These are phyloP conservation scores for Phoenix dactylifera DNA, from an alignment of 176 grass and related monocot genomes.

Conservation along the genomic window DNA sequence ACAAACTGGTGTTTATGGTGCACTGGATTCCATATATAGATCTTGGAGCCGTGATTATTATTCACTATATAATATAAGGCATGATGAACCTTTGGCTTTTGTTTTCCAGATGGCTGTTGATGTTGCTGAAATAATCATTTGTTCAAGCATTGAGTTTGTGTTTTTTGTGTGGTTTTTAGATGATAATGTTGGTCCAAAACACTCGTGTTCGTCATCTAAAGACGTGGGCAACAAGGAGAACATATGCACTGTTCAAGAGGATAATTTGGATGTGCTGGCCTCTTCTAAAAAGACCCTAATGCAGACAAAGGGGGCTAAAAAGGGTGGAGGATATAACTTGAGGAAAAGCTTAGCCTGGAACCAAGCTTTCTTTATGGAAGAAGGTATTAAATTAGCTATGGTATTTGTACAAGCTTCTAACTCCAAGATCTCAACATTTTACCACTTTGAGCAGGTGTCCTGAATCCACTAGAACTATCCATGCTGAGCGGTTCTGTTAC, in stretches of 20 bases:
- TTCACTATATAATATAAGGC: too few species aligned
- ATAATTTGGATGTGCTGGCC: slow-evolving; percentile 4
- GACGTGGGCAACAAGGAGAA: slow-evolving; percentile 41
- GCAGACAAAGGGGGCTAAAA: slow-evolving; percentile 28
- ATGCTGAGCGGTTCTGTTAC: slow-evolving; percentile 47
- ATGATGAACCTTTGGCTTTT: too few species aligned
- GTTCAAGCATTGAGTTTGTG: too few species aligned
- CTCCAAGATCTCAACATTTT: background rate
- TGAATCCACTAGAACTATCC: slow-evolving; percentile 66
- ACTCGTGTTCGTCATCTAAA: background rate
- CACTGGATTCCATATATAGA: too few species aligned
- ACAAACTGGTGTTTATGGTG: too few species aligned
- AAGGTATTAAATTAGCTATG: slow-evolving; percentile 24
- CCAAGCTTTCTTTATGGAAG: slow-evolving; percentile 71
- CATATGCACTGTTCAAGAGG: slow-evolving; percentile 6
- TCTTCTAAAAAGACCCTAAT: background rate
- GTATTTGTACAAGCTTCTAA: too few species aligned
- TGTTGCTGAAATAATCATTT: too few species aligned
- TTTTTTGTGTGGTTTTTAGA: too few species aligned
- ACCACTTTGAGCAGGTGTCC: slow-evolving; percentile 41
- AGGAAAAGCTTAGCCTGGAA: slow-evolving; percentile 97
- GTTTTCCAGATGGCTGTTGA: too few species aligned
- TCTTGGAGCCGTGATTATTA: too few species aligned
- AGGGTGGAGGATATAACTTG: slow-evolving; percentile 43
- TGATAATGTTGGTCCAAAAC: too few species aligned